Conservation (phyloP, 106 monocot genomes). For the Agapanthus africanus region DNA sequence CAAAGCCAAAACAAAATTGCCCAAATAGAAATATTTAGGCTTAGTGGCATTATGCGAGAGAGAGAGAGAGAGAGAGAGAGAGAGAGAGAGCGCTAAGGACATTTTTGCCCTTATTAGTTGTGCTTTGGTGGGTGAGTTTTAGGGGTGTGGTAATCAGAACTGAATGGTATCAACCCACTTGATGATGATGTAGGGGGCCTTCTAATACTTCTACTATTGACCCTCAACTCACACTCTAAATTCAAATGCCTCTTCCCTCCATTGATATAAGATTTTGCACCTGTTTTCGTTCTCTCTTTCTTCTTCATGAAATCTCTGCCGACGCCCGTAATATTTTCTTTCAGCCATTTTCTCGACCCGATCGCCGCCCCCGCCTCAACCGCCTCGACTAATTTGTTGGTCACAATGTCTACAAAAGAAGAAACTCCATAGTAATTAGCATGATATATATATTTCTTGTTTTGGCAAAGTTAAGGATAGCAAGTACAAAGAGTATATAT, state of each 20-base stretch:
- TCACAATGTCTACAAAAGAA: too few relatives aligned
- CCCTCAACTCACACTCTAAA: slow-evolving; percentile 15
- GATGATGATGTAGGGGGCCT: slow-evolving; percentile 6
- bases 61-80: too few relatives aligned
- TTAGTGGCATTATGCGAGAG: background rate
- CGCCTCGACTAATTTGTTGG: background rate
- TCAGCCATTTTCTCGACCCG: background rate
- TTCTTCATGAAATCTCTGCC: background rate
- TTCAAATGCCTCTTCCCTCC: slow-evolving; percentile 15
- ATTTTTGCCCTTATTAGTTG: slow-evolving; percentile 14
- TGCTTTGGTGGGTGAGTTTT: slow-evolving; percentile 33
- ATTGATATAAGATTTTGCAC: slow-evolving; percentile 18
- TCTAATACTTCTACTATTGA: too few relatives aligned
- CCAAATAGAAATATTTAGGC: background rate
- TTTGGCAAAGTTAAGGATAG: background rate
- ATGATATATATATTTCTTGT: too few relatives aligned
- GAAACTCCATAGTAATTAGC: too few relatives aligned
- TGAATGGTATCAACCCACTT: slow-evolving; percentile 20
- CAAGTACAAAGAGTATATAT: background rate
- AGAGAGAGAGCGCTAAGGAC: too few relatives aligned
- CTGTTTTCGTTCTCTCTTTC: slow-evolving; percentile 3
- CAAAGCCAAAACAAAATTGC: background rate
- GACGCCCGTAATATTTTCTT: slow-evolving; percentile 1
- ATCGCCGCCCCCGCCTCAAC: too few relatives aligned
- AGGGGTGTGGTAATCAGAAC: slow-evolving; percentile 25